Conservation (phyloP, 192 early-diverging fungal species). For the Entomortierella chlamydospora region DNA sequence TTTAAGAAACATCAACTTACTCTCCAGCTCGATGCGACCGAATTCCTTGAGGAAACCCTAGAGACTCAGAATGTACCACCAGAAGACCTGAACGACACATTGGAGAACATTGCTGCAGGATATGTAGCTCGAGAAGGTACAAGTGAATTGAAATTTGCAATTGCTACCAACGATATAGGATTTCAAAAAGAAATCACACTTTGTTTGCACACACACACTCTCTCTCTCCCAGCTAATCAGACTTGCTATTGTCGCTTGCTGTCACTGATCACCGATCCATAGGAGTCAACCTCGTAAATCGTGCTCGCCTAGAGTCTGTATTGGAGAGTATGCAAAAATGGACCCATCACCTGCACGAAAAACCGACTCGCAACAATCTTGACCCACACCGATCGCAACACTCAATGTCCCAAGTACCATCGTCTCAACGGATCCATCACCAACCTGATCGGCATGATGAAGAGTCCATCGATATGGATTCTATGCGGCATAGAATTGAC, state of each 20-base stretch:
- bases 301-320: constrained; percentile 34
- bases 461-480: constrained; percentile 35
- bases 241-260: too few relatives aligned
- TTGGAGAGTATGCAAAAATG: constrained; percentile 53
- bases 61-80: constrained; percentile 54
- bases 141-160: neutral
- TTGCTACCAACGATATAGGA: too few relatives aligned
- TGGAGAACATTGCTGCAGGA: constrained; percentile 76
- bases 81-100: constrained; percentile 63
- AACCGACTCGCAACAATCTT: constrained; percentile 38
- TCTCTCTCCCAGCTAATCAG: too few relatives aligned
- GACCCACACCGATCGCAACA: constrained; percentile 45
- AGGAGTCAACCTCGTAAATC: constrained; percentile 38
- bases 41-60: constrained; percentile 70
- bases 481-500: constrained; percentile 64
- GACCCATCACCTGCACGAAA: constrained; percentile 48
- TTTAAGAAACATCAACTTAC: constrained; percentile 87
- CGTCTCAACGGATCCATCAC: constrained; percentile 2
- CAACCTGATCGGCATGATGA: constrained; percentile 4
- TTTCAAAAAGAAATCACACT: neutral
- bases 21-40: constrained; percentile 78
- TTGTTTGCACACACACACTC: too few relatives aligned
- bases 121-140: constrained; percentile 81
- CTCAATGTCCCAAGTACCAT: neutral
- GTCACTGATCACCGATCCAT: too few relatives aligned